phyloP scores from a whole-genome alignment of 257 asterid genomes.

The Solanum ossicruentum region DNA sequence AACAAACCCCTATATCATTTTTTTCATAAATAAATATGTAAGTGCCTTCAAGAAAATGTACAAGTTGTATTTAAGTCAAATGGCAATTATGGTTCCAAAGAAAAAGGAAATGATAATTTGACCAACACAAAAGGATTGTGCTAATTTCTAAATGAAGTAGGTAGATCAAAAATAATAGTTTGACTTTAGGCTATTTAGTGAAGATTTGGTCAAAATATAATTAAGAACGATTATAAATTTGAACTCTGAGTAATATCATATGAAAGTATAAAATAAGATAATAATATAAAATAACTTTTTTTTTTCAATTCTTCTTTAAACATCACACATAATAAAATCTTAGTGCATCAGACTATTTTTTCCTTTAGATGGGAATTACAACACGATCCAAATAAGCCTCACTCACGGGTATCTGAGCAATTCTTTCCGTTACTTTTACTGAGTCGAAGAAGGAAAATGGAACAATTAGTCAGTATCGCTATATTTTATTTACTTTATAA shows the following conservation, averaged over 20 bases:
- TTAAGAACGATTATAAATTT: neutral
- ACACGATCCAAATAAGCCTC: no score
- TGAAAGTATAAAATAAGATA: neutral
- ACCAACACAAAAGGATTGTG: neutral
- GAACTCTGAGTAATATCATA: rapidly evolving
- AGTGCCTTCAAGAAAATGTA: neutral
- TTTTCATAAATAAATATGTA: neutral
- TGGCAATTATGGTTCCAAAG: neutral
- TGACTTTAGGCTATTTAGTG: neutral
- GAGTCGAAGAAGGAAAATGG: no score
- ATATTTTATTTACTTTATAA: neutral
- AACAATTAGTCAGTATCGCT: neutral
- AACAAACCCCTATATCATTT: neutral
- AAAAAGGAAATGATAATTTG: neutral
- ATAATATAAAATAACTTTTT: neutral
- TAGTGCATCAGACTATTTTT: rapidly evolving
- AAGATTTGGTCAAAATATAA: no score
- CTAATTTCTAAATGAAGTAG: neutral
- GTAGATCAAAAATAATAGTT: neutral
- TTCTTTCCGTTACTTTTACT: no score
- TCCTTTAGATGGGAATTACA: no score
- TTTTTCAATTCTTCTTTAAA: rapidly evolving
- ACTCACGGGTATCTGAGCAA: no score
- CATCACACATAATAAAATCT: rapidly evolving
- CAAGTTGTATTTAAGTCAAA: neutral